Base-by-base conservation (phyloP, 1,139 yeast species). In the Saccharomyces uvarum region DNA sequence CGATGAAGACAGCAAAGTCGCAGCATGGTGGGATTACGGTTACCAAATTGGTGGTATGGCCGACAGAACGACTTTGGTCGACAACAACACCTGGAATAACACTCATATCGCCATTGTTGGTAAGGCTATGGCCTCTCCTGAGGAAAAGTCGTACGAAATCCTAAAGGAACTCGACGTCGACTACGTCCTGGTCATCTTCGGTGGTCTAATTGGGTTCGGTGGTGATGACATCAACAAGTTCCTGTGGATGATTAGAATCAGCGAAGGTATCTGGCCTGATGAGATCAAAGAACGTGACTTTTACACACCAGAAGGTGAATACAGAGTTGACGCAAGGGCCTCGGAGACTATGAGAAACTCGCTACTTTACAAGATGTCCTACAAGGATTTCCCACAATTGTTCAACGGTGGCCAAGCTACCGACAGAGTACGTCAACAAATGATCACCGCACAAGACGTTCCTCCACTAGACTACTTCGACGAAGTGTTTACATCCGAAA, bases 1-100 rank as follows among this genome's bases (percentile, higher is more conserved):
- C 0, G 83, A 88, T 3, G 97, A 91, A 70, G 99, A 95, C 70
- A 87, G 97, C 51, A 90, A 88, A 72, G 86, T 95, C 60, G 89
- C 95, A 87, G 87, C 98, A 6, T 95, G 99, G 99, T 95, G 99
- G 99, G 99, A 95, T 77, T 95, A 95, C 70, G 99, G 99, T 54
- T 95, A 95, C 73, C 99, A 95, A 75, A 95, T 95, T 67, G 99
- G 99, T 64, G 99, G 99, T 59, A 93, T 95, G 98, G 99, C 99
- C 49, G 99, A 95, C 73, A 83, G 99, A 71, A 93, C 99, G 61
- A 95, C 99, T 4, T 79, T 95, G 63, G 99, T 95, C 48, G 99
- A 95, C 73, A 95, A 95, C 79, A 95, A 95, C 73, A 95, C 99
- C 9, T 95, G 99, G 99, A 95, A 95, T 72, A 95, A 95, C 75